Evolutionary conservation across 2,329 filamentous ascomycete species (phyloP), one percentile per base, ranked within the genome.

Genomic region (Fusarium sp.): DNA sequence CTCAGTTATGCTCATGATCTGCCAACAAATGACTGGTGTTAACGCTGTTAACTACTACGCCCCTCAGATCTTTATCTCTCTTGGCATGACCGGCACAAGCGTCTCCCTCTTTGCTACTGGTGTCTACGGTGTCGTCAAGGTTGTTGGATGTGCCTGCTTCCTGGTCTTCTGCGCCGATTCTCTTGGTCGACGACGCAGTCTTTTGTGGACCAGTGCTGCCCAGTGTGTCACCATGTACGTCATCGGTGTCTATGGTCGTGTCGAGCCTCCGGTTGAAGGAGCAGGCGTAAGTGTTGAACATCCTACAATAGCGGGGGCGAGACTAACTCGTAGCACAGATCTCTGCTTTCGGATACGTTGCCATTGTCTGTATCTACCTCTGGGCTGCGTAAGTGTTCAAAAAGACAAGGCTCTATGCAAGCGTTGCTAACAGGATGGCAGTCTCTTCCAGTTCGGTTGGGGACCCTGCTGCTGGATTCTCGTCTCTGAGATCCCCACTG

Each of bases 381-480:
- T 92, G 91, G 75, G 89, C 88, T 0, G 84, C 74, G 71, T 76
- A 67, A 69, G 75, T 72, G 15, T 24, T 40, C 34, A 11, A 45
- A 5, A 25, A 9, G 34, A 22, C 7, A 6, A 11, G n/a, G 29
- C 13, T 4, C 24, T n/a, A 31, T 5, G 29, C 49, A 64, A 53
- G 81, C 3, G 19, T 24, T 11, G 24, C 36, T 38, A 38, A 38
- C 22, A 6, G 7, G 19, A 15, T 6, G 25, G 53, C 26, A 76
- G 73, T 12, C 85, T 88, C 74, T 91, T 90, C 79, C 86, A 90
- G 65, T 86, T 88, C 57, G 85, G 85, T 10, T 91, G 89, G 89
- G 89, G 89, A 0, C 87, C 88, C 0, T 86, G 86, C 29, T 90
- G 87, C 77, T 91, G 89, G 88, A 90, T 91, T 70, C 87, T 91